Conservation (phyloP, 2,329 filamentous ascomycete species). For the Orbilia javanica region DNA sequence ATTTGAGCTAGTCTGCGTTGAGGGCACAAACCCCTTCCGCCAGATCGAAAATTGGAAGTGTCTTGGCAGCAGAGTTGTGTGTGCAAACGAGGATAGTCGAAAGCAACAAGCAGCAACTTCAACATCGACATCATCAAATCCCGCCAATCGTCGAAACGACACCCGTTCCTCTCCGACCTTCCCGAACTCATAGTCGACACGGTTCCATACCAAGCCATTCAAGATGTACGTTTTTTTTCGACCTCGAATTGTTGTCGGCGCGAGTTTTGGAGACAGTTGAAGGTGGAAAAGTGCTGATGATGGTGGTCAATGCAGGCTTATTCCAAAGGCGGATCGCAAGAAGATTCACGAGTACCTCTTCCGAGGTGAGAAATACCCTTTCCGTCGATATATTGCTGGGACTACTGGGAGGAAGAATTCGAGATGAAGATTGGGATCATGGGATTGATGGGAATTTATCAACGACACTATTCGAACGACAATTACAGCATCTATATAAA, state of each 20-base stretch:
- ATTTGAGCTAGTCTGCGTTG: conserved; percentile 6
- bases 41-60: conserved; percentile 46
- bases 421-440: conserved; percentile 6
- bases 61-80: conserved; percentile 56
- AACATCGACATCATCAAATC: conserved; percentile 47
- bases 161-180: conserved; percentile 31
- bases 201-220: conserved; percentile 48
- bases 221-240: conserved; percentile 58
- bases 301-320: conserved; percentile 76
- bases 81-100: conserved; percentile 46
- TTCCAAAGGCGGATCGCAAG: conserved; percentile 99
- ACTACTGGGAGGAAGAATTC: neutral
- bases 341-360: conserved; percentile 99
- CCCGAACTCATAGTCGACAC: conserved; percentile 47
- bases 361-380: conserved; percentile 72
- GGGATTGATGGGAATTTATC: neutral
- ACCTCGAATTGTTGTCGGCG: conserved; percentile 11
- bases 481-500: no score
- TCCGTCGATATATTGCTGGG: conserved; percentile 19
- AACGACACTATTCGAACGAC: conserved; percentile 12
- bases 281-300: conserved; percentile 60
- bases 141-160: conserved; percentile 44
- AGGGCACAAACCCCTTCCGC: conserved; percentile 59
- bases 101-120: conserved; percentile 38
- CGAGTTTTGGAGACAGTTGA: conserved; percentile 9